Base-by-base conservation (phyloP, 2,329 filamentous ascomycete species). In the Coniella vitis region DNA sequence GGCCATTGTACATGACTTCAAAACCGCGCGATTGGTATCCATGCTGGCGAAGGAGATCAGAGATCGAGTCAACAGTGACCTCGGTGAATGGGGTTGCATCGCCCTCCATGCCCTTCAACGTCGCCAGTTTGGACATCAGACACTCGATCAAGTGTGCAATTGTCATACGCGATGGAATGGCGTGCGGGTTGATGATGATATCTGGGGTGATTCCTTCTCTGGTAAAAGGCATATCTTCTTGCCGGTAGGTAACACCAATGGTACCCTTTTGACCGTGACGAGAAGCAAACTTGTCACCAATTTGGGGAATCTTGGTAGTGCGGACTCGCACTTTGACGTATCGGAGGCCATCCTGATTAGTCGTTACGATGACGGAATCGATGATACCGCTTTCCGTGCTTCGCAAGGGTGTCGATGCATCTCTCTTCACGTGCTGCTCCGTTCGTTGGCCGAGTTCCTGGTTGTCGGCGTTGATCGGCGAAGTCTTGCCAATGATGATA, bases 101-200 rank as follows among this genome's bases (percentile, higher is more conserved):
- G 60, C 93, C 94, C 71, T 98, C 93, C 68, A 90, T 87, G 38
- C 93, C 94, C 68, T 90, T 87, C 19, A 98, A 77, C 2, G 93
- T 87, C 1, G 90, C 89, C 32, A 98, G 93, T 67, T 98, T 98
- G 66, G 89, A 95, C 49, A 98, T 79, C 58, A 97, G 79, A 78
- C 93, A 98, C 75, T 98, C 93, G 65, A 98, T 95, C 80, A 98
- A 90, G 77, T 98, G 93, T 60, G 93, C 93, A 83, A 98, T 98
- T 3, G 94, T 98, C 93, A 98, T 98, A 81, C 93, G 93, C 48
- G 93, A 98, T 0, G 93, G 93, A 79, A 98, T 98, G 64, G 93
- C 94, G 77, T 98, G 93, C 1, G 93, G 93, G 69, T 98, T 98
- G 76, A 98, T 97, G 68, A 98, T 96, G 55, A 98, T 78, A 68